A percentile compares a stretch with the other conserved stretches of the same genome.
Evolutionary conservation across 768 basidiomycete species (phyloP).

Genomic region (Podaxis sp.): DNA sequence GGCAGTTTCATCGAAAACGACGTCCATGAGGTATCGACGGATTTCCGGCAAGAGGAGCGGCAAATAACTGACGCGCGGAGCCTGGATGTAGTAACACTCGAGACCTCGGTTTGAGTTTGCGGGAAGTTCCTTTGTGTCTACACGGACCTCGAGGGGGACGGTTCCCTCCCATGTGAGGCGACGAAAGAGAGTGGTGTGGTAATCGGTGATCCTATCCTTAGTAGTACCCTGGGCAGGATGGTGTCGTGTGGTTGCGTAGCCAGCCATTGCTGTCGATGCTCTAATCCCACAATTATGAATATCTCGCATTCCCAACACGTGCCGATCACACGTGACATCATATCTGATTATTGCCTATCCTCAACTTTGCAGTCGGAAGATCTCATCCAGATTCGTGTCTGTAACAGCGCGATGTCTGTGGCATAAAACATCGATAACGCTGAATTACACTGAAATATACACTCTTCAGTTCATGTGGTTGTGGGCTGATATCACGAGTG

Average conservation of each 20-base stretch:
- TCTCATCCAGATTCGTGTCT: too few relatives aligned
- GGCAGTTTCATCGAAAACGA: conserved; percentile 86
- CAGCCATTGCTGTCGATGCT: conserved; percentile 33
- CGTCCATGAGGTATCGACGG: conserved; percentile 81
- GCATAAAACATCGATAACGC: too few relatives aligned
- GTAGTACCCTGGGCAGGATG: conserved; percentile 29
- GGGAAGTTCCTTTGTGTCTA: conserved; percentile 86
- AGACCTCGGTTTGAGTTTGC: conserved; percentile 86
- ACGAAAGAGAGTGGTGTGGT: conserved; percentile 76
- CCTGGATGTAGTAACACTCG: conserved; percentile 88
- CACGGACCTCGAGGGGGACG: conserved; percentile 83
- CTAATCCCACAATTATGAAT: conserved; percentile 3
- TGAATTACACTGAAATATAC: background rate
- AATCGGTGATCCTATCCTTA: conserved; percentile 40
- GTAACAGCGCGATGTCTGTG: too few relatives aligned
- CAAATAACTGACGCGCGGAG: conserved; percentile 89
- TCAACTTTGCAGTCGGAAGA: too few relatives aligned
- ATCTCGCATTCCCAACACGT: background rate
- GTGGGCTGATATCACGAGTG: background rate
- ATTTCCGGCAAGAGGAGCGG: conserved; percentile 89
- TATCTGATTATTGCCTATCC: too few relatives aligned
- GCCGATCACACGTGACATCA: background rate
- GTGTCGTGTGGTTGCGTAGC: conserved; percentile 49
- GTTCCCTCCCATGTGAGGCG: conserved; percentile 89
- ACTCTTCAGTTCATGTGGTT: background rate